Evolutionary conservation across 2,329 filamentous ascomycete genomes (phyloP).

Genomic region (Ceratocystis ficicola): DNA sequence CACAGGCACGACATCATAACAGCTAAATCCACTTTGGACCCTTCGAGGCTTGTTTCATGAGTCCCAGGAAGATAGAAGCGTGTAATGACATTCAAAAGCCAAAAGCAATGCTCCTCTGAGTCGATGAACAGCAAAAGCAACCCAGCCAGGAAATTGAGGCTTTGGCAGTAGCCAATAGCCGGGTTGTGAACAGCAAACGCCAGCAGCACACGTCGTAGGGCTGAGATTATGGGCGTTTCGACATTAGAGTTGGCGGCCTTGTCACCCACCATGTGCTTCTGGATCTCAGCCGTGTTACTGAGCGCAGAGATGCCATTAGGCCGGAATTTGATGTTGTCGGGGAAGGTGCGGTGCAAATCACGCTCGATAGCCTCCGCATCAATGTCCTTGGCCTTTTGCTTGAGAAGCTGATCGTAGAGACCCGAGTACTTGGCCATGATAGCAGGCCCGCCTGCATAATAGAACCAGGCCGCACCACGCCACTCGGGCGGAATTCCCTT

Average conservation of each 20-base stretch:
- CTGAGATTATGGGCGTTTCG: slow-evolving; percentile 52
- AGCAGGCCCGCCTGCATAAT: slow-evolving; percentile 77
- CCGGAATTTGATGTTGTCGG: slow-evolving; percentile 85
- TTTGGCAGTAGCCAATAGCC: slow-evolving; percentile 88
- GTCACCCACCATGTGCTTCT: slow-evolving; percentile 31
- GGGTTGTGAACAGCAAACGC: slow-evolving; percentile 88
- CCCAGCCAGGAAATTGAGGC: slow-evolving; percentile 86
- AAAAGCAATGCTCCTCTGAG: slow-evolving; percentile 82
- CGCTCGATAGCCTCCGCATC: slow-evolving; percentile 87
- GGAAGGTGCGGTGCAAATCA: slow-evolving; percentile 86
- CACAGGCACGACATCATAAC: slow-evolving; percentile 81
- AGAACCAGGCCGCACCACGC: slow-evolving; percentile 95
- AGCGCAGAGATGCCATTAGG: slow-evolving; percentile 38
- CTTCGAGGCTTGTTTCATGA: slow-evolving; percentile 79
- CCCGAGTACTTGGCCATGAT: slow-evolving; percentile 64
- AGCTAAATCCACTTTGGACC: slow-evolving; percentile 84
- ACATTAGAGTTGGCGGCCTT: slow-evolving; percentile 30
- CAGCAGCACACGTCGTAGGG: slow-evolving; percentile 72
- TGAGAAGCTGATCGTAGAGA: slow-evolving; percentile 60
- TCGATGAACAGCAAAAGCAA: slow-evolving; percentile 77
- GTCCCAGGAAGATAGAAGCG: slow-evolving; percentile 79
- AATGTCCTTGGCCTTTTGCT: slow-evolving; percentile 51
- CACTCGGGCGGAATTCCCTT: slow-evolving; percentile 92
- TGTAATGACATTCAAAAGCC: slow-evolving; percentile 87
- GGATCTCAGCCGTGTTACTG: slow-evolving; percentile 28